Base-by-base conservation (phyloP, 768 basidiomycete species). In the Kwoniella heveanensis region DNA sequence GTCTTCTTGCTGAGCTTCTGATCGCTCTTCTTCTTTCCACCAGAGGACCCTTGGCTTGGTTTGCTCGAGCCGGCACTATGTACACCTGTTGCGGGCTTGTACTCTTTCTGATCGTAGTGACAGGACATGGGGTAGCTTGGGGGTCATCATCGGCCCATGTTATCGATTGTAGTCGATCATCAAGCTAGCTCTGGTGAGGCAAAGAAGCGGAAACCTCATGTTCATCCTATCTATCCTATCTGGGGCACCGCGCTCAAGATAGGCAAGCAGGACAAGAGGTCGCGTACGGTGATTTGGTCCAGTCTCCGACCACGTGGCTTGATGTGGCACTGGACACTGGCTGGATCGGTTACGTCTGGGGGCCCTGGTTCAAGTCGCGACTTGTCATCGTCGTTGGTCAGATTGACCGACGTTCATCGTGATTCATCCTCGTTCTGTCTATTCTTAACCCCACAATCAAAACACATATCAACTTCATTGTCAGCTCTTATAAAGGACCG, bases 311-410 rank as follows among this genome's bases (percentile, higher is more conserved):
- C 39, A 44, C 39, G 39, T 44, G 39, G 39, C 19, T 17, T 7
- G 19, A 17, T 44, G 39, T 44, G 39, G 39, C 39, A 44, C 39
- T 44, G n/a, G n/a, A n/a, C 19, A 44, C 19, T 22, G 32, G 21
- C 44, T 55, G 54, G 61, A 39, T n/a, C 25, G 37, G n/a, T 17
- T 21, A 44, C 17, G 37, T 47, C 39, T 59, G 29, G 27, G 61
- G 61, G 46, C 61, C 53, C 39, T 44, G 39, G n/a, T n/a, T 44
- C 7, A 21, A 37, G 55, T 27, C 32, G 54, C 54, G 61, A 62
- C 61, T 62, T 62, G 61, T 62, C 61, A 62, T 62, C 61, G 61
- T 39, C 52, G 26, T 37, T 44, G 39, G 17, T 9, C 24, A 36
- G 17, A 22, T 37, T 29, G n/a, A n/a, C n/a, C 32, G 54, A 47